A percentile compares a stretch with the other conserved stretches of the same genome.
phyloP scores from a whole-genome alignment of 225 moss, liverwort and hornwort genomes.

The Thuidium tamariscinum region DNA sequence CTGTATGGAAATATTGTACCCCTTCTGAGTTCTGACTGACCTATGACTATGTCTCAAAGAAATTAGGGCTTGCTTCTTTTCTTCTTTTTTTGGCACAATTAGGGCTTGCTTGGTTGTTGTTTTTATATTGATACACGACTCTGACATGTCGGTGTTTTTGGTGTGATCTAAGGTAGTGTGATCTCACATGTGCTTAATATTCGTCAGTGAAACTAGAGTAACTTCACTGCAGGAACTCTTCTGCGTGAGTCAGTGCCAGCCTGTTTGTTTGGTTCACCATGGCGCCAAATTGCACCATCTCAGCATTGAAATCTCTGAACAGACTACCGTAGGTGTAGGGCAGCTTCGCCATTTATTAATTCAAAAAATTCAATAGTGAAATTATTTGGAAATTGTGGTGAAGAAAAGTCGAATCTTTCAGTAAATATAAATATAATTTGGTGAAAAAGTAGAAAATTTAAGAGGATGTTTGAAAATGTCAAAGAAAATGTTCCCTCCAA shows the following conservation, averaged over 20 bases:
- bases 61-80: not conserved
- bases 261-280: not conserved
- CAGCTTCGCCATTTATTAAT: no score
- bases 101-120: no score
- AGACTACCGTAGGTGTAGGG: no score
- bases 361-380: no score
- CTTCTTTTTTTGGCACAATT: no score
- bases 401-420: no score
- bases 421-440: no score
- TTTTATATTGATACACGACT: no score
- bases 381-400: no score
- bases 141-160: not conserved
- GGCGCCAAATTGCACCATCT: not conserved
- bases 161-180: not conserved
- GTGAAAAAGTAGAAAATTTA: no score
- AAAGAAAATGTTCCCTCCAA: no score
- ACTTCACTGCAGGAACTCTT: not conserved
- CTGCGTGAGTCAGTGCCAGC: not conserved
- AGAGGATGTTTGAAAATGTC: no score
- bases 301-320: not conserved
- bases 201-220: not conserved
- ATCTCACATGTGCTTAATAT: not conserved
- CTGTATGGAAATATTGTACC: not conserved
- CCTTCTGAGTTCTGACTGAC: not conserved
- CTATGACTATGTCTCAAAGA: not conserved